Evolutionary conservation across 306 rosid genomes (phyloP).

Genomic region (Acacia crassicarpa): DNA sequence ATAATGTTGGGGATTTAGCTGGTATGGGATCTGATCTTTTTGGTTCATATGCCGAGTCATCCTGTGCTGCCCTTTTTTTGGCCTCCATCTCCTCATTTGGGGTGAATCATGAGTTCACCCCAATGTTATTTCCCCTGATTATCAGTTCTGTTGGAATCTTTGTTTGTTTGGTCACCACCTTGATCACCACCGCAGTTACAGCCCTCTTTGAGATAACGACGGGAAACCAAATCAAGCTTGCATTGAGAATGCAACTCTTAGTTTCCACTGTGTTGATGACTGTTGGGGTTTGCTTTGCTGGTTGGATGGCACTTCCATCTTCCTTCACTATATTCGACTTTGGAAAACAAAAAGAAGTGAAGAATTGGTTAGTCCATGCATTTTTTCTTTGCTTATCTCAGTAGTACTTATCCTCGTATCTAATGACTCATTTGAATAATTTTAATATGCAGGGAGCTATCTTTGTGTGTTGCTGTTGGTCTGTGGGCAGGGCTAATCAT

Average conservation of each 20-base stretch:
- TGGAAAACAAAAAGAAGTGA: slow-evolving; percentile 79
- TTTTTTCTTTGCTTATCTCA: not conserved
- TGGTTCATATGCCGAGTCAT: slow-evolving; percentile 97
- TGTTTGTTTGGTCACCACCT: slow-evolving; percentile 86
- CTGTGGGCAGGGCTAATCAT: slow-evolving; percentile 96
- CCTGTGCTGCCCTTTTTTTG: slow-evolving; percentile 98
- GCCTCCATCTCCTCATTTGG: slow-evolving; percentile 98
- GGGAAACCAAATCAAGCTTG: too few relatives aligned
- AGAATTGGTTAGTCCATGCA: slow-evolving; percentile 62
- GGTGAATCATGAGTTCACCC: slow-evolving; percentile 74
- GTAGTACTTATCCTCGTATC: not conserved
- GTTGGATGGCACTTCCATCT: slow-evolving; percentile 84
- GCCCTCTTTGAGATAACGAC: too few relatives aligned
- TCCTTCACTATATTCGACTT: slow-evolving; percentile 84
- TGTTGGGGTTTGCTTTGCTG: slow-evolving; percentile 66
- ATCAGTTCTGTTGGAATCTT: slow-evolving; percentile 87
- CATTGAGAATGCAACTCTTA: slow-evolving; percentile 75
- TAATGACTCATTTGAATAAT: slow-evolving; percentile 10
- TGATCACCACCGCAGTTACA: slow-evolving; percentile 39
- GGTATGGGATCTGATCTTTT: slow-evolving; percentile 99
- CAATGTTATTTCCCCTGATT: slow-evolving; percentile 87
- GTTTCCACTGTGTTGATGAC: slow-evolving; percentile 90
- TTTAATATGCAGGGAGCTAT: slow-evolving; percentile 76
- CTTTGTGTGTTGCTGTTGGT: slow-evolving; percentile 89
- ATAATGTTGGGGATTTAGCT: slow-evolving; percentile 98